A percentile compares a stretch with the other conserved stretches of the same genome.
Conservation (phyloP, 768 basidiomycete genomes). For the Russula earlei region DNA sequence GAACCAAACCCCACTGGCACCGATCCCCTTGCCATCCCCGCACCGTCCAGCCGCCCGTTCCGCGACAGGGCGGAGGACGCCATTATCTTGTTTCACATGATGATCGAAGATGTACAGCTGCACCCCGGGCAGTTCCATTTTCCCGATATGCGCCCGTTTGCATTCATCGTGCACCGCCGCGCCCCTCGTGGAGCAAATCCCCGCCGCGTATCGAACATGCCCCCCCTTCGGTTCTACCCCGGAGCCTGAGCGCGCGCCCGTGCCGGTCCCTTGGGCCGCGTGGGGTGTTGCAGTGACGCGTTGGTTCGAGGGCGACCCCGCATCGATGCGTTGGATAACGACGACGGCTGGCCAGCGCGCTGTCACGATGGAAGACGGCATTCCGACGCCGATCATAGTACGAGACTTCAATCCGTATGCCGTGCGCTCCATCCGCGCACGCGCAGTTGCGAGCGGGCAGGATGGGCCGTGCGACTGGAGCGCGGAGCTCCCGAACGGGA, state of each 20-base stretch:
- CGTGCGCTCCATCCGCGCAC: slow-evolving; percentile 7
- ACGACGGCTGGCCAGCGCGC: slow-evolving; percentile 26
- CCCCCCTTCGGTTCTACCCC: neutral
- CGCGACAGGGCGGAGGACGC: slow-evolving; percentile 20
- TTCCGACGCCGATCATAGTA: slow-evolving; percentile 14
- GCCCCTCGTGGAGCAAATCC: slow-evolving; percentile 16
- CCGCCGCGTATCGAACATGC: neutral
- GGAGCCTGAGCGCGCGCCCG: neutral
- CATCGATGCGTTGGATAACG: slow-evolving; percentile 26
- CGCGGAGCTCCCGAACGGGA: slow-evolving; percentile 5
- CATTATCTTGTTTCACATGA: slow-evolving; percentile 22
- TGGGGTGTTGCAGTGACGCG: slow-evolving; percentile 23
- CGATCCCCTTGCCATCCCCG: neutral
- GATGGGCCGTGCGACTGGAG: neutral
- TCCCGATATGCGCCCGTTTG: slow-evolving; percentile 16
- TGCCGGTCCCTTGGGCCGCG: slow-evolving; percentile 17
- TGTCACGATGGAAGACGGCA: slow-evolving; percentile 13
- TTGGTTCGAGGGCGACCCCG: slow-evolving; percentile 22
- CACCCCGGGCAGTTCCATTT: neutral
- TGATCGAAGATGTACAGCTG: slow-evolving; percentile 8
- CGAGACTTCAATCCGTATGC: slow-evolving; percentile 23
- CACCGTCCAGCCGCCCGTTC: slow-evolving; percentile 17
- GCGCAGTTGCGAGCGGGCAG: neutral
- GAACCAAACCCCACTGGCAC: slow-evolving; percentile 22
- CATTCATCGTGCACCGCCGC: slow-evolving; percentile 22